Evolutionary conservation across 768 basidiomycete genomes (phyloP).

Genomic region (Pleurotus eryngii): DNA sequence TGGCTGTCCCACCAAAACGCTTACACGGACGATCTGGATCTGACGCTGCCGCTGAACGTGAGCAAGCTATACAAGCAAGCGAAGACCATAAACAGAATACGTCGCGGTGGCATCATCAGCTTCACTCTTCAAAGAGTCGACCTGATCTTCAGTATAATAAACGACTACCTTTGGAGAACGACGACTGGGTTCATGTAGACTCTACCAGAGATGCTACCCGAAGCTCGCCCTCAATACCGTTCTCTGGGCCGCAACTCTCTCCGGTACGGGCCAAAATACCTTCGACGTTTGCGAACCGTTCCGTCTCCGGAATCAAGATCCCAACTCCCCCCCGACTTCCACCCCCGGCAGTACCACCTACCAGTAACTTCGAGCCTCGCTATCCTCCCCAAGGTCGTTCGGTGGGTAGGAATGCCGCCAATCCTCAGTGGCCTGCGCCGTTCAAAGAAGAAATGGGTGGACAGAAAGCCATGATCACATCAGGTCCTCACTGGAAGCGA

Average conservation of each 20-base stretch:
- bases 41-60: slow-evolving; percentile 49
- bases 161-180: slow-evolving; percentile 19
- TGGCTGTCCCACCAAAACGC: slow-evolving; percentile 27
- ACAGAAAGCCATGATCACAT: slow-evolving; percentile 30
- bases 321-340: slow-evolving; percentile 36
- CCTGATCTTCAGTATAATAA: slow-evolving; percentile 14
- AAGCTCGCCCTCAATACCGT: slow-evolving; percentile 18
- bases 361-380: slow-evolving; percentile 26
- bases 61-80: slow-evolving; percentile 34
- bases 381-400: slow-evolving; percentile 26
- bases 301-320: slow-evolving; percentile 24
- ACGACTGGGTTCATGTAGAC: slow-evolving; percentile 15
- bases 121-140: slow-evolving; percentile 14
- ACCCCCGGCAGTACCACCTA: slow-evolving; percentile 32
- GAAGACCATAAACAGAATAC: slow-evolving; percentile 30
- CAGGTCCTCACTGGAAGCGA: slow-evolving; percentile 26
- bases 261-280: slow-evolving; percentile 25
- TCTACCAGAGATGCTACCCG: slow-evolving; percentile 9
- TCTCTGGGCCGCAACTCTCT: slow-evolving; percentile 25
- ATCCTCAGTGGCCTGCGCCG: slow-evolving; percentile 41
- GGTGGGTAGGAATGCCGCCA: slow-evolving; percentile 42
- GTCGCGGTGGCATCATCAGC: not conserved
- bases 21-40: slow-evolving; percentile 45
- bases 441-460: slow-evolving; percentile 44
- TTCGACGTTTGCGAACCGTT: slow-evolving; percentile 25